Percentiles rank a stretch among this genome's conserved stretches.
Conservation (phyloP, 2,329 filamentous ascomycete species). For the Pyrenochaeta sp. region DNA sequence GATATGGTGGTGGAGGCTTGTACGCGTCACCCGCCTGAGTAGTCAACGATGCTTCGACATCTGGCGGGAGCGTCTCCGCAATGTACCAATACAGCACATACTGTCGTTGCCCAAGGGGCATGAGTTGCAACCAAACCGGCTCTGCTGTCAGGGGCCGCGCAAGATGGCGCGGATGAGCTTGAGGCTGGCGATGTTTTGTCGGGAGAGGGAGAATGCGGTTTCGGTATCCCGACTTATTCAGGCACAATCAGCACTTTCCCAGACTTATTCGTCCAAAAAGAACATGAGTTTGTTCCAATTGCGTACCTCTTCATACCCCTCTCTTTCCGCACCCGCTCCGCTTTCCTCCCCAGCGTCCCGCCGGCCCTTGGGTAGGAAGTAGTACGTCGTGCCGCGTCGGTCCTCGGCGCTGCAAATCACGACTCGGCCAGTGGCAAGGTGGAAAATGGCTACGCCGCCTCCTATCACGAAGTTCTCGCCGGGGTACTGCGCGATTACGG, state of each 20-base stretch:
- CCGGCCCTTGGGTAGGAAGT: conserved; percentile 59
- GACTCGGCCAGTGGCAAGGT: conserved; percentile 54
- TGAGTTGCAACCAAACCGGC: conserved; percentile 56
- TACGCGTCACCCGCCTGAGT: conserved; percentile 39
- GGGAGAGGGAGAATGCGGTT: conserved; percentile 58
- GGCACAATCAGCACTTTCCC: conserved; percentile 1
- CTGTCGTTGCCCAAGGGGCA: conserved; percentile 49
- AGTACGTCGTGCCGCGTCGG: conserved; percentile 43
- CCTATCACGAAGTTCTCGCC: conserved; percentile 39
- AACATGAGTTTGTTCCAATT: neutral
- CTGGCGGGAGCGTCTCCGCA: conserved; percentile 55
- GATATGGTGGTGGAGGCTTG: conserved; percentile 48
- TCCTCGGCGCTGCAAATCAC: conserved; percentile 57
- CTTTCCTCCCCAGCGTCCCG: conserved; percentile 57
- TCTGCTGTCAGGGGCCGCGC: conserved; percentile 47
- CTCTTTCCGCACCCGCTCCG: conserved; percentile 53
- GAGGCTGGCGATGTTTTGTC: conserved; percentile 53
- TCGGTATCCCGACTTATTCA: conserved; percentile 56
- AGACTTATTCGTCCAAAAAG: neutral
- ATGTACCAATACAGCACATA: conserved; percentile 59
- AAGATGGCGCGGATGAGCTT: conserved; percentile 40
- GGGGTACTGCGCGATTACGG: conserved; percentile 35
- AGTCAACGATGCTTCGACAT: conserved; percentile 36
- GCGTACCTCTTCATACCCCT: conserved; percentile 58
- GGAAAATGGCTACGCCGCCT: conserved; percentile 59